These are phyloP conservation scores for Colletotrichum sp. DNA, from an alignment of 2,329 filamentous ascomycete species.

Conservation along the genomic window DNA sequence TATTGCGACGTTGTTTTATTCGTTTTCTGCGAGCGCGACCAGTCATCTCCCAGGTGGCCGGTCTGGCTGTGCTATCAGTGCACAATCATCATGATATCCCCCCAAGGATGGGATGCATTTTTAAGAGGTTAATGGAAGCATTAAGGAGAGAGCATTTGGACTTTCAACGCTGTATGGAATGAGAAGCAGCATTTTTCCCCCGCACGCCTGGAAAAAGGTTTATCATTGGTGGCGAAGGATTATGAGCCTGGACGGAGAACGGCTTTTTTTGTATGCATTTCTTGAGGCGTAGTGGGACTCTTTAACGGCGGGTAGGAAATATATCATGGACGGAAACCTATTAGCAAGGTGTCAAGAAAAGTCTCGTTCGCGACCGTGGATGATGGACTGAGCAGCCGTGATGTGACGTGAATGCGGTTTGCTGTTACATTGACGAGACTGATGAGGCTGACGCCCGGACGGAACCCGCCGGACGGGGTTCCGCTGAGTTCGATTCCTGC, in stretches of 20 bases:
- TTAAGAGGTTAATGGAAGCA: neutral
- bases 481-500: neutral
- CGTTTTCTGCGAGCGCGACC: neutral
- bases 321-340: neutral
- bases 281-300: neutral
- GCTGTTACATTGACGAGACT: neutral
- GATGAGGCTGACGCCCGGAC: neutral
- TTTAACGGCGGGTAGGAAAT: neutral
- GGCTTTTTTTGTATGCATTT: neutral
- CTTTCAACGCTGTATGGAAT: neutral
- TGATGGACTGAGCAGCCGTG: neutral
- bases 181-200: neutral
- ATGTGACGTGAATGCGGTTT: neutral
- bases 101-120: neutral
- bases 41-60: neutral
- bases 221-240: neutral
- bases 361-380: neutral
- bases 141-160: neutral
- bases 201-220: neutral
- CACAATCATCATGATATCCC: neutral
- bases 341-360: neutral
- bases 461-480: neutral
- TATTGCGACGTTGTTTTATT: constrained; percentile 10
- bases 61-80: neutral
- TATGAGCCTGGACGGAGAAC: neutral